Evolutionary conservation across 164 flowering plant genomes (phyloP), one percentile per base, ranked within the genome.

Genomic region (Cinnamomum micranthum): DNA sequence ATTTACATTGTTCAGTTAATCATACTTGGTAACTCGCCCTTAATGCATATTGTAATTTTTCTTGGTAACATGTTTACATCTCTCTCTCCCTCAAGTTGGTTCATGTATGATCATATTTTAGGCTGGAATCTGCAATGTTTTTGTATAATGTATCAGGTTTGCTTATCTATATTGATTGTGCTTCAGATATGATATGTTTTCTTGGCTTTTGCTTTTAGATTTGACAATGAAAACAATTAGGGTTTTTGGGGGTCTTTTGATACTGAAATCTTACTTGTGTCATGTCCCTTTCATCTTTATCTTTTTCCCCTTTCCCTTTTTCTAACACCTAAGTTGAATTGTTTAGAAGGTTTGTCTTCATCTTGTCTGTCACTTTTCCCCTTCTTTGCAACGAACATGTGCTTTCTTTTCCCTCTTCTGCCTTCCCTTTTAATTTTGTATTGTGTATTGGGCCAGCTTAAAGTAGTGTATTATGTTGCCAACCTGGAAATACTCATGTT

Each of bases 301-400:
- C 68, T 17, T 63, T 50, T 41, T 41, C 10, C 47, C 47, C 47
- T 1, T 71, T 71, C 1, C 19, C 20, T 59, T 27, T 51, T 55
- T 55, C 14, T 23, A 27, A 13, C 59, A 23, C 58, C 41, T 20
- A 71, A 52, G 47, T 71, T 71, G 17, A 24, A 13, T 59, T 59
- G 51, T 72, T 28, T n/a, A 14, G 67, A 72, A 63, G 69, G 31
- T n/a, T 60, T 19, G 50, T 22, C 27, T 60, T 35, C 55, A 60
- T 60, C 27, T n/a, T 71, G 74, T 28, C 50, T 33, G 63, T 52
- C 5, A 22, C 17, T 28, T 72, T 63, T 60, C 50, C 67, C 67
- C 4, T 22, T 22, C 66, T 24, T 25, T 23, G 27, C 10, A 23
- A 64, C 24, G 67, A 64, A 22, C 11, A 66, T 28, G 2, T 66